A percentile compares a stretch with the other conserved stretches of the same genome.
Conservation (phyloP, 768 basidiomycete genomes). For the Inosperma sp. region DNA sequence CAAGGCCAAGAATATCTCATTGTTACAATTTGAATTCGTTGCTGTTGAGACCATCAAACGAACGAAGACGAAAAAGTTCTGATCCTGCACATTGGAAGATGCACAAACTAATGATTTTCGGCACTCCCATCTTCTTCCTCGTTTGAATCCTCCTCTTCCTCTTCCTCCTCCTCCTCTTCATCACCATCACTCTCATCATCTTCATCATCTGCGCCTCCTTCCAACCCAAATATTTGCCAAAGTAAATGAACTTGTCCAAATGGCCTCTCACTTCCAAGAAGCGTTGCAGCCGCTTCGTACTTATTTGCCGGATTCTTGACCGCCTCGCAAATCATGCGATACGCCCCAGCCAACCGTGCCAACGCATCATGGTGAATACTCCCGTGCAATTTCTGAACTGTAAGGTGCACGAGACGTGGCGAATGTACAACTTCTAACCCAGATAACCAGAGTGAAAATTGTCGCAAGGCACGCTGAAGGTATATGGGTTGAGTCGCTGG, state of each 20-base stretch:
- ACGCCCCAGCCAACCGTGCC: constrained; percentile 60
- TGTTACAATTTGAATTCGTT: too few relatives aligned
- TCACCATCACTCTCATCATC: constrained; percentile 11
- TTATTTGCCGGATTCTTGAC: constrained; percentile 70
- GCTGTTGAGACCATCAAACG: too few relatives aligned
- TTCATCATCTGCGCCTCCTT: constrained; percentile 34
- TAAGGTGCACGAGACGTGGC: constrained; percentile 70
- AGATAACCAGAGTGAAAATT: constrained; percentile 84
- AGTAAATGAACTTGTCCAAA: constrained; percentile 74
- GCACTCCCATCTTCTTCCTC: constrained; percentile 13
- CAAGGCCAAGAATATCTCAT: too few relatives aligned
- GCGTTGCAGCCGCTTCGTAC: constrained; percentile 88
- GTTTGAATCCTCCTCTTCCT: constrained; percentile 16
- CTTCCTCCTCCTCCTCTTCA: constrained; percentile 15
- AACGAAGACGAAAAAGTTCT: neutral
- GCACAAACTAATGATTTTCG: too few relatives aligned
- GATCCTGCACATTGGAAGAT: neutral
- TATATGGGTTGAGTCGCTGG: constrained; percentile 60
- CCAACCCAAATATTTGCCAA: constrained; percentile 74
- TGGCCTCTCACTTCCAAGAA: constrained; percentile 78
- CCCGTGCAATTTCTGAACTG: constrained; percentile 58
- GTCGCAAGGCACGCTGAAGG: constrained; percentile 56
- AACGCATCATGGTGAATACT: constrained; percentile 77
- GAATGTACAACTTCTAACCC: constrained; percentile 76
- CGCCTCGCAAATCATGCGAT: constrained; percentile 68